Percentiles rank a stretch among this genome's conserved stretches.
Conservation (phyloP, 345 rosid genomes). For the Pugionium cornutum region DNA sequence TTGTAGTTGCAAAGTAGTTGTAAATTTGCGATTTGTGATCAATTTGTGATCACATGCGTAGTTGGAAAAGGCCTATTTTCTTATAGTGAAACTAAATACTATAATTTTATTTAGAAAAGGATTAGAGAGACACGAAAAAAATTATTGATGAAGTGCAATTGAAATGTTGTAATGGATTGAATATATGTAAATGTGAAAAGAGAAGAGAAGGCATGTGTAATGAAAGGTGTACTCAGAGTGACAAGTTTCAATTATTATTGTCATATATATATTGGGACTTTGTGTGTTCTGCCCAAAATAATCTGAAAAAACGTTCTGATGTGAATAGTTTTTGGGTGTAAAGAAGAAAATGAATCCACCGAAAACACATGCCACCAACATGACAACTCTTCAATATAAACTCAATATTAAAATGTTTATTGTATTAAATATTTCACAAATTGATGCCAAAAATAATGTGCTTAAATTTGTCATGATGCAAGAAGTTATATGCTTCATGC, state of each 20-base stretch:
- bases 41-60: too few relatives aligned
- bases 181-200: slow-evolving; percentile 14
- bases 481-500: slow-evolving; percentile 13
- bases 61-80: too few relatives aligned
- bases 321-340: slow-evolving; percentile 31
- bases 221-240: slow-evolving; percentile 17
- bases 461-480: slow-evolving; percentile 20
- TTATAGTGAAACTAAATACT: too few relatives aligned
- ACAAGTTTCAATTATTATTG: slow-evolving; percentile 28
- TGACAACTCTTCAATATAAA: slow-evolving; percentile 20
- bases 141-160: background rate
- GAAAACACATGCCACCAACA: slow-evolving; percentile 41
- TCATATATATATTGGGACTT: slow-evolving; percentile 11
- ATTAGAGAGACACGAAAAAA: too few relatives aligned
- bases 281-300: slow-evolving; percentile 25
- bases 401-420: slow-evolving; percentile 1
- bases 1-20: too few relatives aligned
- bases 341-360: slow-evolving; percentile 39
- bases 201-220: slow-evolving; percentile 31
- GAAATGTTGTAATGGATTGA: slow-evolving; percentile 4
- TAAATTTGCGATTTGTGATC: too few relatives aligned
- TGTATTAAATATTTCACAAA: slow-evolving; percentile 5
- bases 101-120: too few relatives aligned
- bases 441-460: slow-evolving; percentile 3
- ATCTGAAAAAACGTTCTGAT: slow-evolving; percentile 25